A percentile compares a stretch with the other conserved stretches of the same genome.
These are phyloP conservation scores for Alternaria novae-zelandiae DNA, from an alignment of 2,329 filamentous ascomycete genomes.

Conservation along the genomic window DNA sequence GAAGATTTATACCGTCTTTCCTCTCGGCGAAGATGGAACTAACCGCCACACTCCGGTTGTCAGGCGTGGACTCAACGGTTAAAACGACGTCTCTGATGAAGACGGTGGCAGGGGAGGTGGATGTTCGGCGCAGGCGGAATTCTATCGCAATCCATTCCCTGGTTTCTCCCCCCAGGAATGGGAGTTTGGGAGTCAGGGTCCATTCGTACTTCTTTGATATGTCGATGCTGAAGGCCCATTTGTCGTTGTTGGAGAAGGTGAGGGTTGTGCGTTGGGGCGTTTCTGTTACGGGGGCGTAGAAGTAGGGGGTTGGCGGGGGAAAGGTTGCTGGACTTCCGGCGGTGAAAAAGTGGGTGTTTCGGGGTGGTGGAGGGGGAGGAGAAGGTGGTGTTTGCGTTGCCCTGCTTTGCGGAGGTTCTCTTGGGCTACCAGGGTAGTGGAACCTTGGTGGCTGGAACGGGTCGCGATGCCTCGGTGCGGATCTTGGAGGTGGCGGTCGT, in stretches of 20 bases:
- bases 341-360: background rate
- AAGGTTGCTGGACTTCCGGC: background rate
- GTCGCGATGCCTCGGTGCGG: background rate
- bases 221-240: constrained; percentile 2
- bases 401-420: background rate
- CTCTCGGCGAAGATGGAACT: background rate
- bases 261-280: background rate
- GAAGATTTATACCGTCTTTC: background rate
- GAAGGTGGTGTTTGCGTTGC: background rate
- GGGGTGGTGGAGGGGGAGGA: too few species aligned
- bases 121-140: background rate
- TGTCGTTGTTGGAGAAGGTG: constrained; percentile 1
- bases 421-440: background rate
- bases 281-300: background rate
- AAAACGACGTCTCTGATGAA: background rate
- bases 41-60: background rate
- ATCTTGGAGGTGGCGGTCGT: background rate
- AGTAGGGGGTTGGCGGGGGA: background rate
- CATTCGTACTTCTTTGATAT: background rate
- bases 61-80: background rate
- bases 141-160: background rate
- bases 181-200: background rate
- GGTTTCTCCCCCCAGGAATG: background rate
- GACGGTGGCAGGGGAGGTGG: background rate
- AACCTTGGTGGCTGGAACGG: background rate